Base-by-base conservation (phyloP, 1,284 basidiomycete genomes). In the Hemileia vastatrix region DNA sequence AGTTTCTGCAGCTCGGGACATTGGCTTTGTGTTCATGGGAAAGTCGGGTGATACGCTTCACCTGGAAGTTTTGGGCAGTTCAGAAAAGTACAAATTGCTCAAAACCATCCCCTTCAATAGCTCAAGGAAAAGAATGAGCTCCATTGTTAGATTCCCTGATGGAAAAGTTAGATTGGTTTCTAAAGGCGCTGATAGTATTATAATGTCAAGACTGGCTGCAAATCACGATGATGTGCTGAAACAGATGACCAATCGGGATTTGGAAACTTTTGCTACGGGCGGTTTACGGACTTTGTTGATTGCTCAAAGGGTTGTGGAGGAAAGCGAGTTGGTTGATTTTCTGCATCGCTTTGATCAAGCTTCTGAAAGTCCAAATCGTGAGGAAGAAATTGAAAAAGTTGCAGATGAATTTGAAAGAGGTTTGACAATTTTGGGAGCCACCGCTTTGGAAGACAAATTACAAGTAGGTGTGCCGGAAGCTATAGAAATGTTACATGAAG, bases 381-480 rank as follows among this genome's bases (percentile, higher is more conserved):
- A 96, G 45, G 90, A 90, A 71, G 86, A 87, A 75, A 85, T 97
- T 50, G 93, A 95, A 66, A 86, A 85, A 77, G 89, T 88, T 1
- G 86, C 84, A 69, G 89, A 90, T 65, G 71, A 82, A 69, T 84
- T 97, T 68, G 93, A 98, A 74, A 84, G 87, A 72, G 83, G 84
- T 36, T 78, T 98, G 54, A 77, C 79, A 15, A 86, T 98, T 58
- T 80, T 98, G 2, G 93, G 94, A 1, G 94, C 93, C 2, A 97
- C 94, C 0, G 93, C 93, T 2, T 77, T 98, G 56, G 93, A 98
- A 77, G 94, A 97, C 77, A 96, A 96, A 80, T 78, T 97, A 66
- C 94, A 98, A 76, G 90, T 88, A 70, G 93, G 94, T 27, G 93
- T 98, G 0, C 94, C 94, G 0, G 92, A 95, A 65, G 87, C 94